A percentile compares a stretch with the other conserved stretches of the same genome.
These are phyloP conservation scores for Teratosphaeria pseudoeucalypti DNA, from an alignment of 2,329 filamentous ascomycete genomes.

Conservation along the genomic window DNA sequence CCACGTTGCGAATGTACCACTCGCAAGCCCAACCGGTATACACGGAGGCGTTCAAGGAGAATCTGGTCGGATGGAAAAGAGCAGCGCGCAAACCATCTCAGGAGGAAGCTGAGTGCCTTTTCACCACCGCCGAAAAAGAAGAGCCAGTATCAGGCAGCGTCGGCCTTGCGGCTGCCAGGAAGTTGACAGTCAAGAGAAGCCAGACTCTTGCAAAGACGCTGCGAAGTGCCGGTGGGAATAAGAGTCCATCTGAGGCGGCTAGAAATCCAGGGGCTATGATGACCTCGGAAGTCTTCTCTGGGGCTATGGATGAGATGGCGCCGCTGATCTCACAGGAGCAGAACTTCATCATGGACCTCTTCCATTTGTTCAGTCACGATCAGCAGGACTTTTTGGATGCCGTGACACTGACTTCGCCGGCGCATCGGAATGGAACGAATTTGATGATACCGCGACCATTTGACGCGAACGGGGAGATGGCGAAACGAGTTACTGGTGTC, in stretches of 20 bases:
- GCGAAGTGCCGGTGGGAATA: conserved; percentile 50
- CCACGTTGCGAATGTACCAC: conserved; percentile 70
- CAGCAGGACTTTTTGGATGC: conserved; percentile 74
- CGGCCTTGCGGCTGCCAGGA: conserved; percentile 60
- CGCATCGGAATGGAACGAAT: conserved; percentile 60
- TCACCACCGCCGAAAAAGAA: conserved; percentile 83
- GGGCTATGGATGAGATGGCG: conserved; percentile 69
- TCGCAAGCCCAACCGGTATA: conserved; percentile 66
- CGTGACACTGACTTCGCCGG: conserved; percentile 55
- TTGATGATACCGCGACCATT: conserved; percentile 65
- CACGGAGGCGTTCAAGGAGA: conserved; percentile 69
- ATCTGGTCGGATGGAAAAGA: conserved; percentile 60
- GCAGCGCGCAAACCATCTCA: conserved; percentile 19
- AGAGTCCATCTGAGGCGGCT: conserved; percentile 48
- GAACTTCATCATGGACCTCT: conserved; percentile 94
- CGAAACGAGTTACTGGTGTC: conserved; percentile 69
- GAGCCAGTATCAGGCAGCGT: conserved; percentile 31
- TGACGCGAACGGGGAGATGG: conserved; percentile 79
- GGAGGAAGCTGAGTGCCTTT: conserved; percentile 45
- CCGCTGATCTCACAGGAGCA: conserved; percentile 85
- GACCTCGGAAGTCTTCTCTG: conserved; percentile 71
- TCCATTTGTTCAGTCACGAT: conserved; percentile 81
- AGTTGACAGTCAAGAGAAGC: conserved; percentile 86
- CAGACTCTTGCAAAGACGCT: conserved; percentile 72
- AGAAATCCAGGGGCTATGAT: conserved; percentile 31